These are phyloP conservation scores for Rhytidiadelphus loreus DNA, from an alignment of 225 moss, liverwort and hornwort genomes.

Conservation along the genomic window DNA sequence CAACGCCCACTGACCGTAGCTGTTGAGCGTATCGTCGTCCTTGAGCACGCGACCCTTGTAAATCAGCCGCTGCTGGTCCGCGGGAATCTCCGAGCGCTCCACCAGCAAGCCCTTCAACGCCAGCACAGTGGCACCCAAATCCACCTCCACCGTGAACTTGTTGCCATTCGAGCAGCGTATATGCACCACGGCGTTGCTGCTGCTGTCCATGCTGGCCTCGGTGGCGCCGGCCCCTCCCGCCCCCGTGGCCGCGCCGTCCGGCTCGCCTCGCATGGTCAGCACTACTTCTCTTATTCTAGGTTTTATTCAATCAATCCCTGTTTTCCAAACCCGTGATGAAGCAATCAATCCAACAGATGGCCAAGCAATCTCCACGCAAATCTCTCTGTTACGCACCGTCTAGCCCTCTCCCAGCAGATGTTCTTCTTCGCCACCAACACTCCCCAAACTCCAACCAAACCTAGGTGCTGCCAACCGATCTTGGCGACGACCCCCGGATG, in stretches of 20 bases:
- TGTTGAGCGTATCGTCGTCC: slow-evolving; percentile 69
- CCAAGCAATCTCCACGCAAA: background rate
- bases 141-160: slow-evolving; percentile 91
- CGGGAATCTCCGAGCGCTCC: slow-evolving; percentile 85
- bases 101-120: slow-evolving; percentile 64
- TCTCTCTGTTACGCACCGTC: too few species aligned
- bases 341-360: background rate
- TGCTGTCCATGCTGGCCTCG: background rate
- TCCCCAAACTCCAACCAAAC: background rate
- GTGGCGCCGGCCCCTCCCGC: background rate
- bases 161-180: slow-evolving; percentile 87
- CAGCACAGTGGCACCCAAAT: slow-evolving; percentile 59
- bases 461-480: background rate
- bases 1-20: slow-evolving; percentile 56
- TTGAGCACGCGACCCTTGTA: slow-evolving; percentile 97
- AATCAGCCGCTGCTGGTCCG: slow-evolving; percentile 93
- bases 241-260: slow-evolving; percentile 29
- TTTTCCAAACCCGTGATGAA: background rate
- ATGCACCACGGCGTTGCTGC: slow-evolving; percentile 43
- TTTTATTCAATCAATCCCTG: background rate
- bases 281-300: background rate
- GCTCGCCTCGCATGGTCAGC: slow-evolving; percentile 48
- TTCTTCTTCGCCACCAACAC: background rate
- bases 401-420: background rate
- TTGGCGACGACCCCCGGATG: background rate